These are phyloP conservation scores for Phytomonas sp. DNA, from an alignment of 208 protist species.

Conservation along the genomic window DNA sequence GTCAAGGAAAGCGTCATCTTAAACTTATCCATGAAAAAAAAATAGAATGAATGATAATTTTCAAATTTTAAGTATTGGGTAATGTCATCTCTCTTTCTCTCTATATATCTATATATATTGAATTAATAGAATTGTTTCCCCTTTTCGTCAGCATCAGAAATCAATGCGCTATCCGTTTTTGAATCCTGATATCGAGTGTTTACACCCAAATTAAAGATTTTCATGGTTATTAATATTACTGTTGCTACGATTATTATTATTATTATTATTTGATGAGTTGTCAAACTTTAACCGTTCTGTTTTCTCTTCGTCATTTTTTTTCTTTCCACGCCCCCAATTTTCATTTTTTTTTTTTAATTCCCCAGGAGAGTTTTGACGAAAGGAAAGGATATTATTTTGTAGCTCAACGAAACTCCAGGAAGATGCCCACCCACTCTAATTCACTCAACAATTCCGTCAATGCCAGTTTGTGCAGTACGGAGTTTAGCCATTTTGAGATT, in stretches of 20 bases:
- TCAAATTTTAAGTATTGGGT: neutral
- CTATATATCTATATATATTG: neutral
- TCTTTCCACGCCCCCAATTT: neutral
- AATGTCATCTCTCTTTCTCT: conserved; percentile 1
- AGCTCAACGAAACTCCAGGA: neutral
- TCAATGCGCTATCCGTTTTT: conserved; percentile 9
- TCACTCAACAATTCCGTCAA: conserved; percentile 6
- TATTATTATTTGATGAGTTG: neutral
- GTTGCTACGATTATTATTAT: neutral
- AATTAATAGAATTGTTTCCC: neutral
- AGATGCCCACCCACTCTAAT: neutral
- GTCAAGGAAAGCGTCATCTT: neutral
- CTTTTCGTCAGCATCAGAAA: conserved; percentile 3
- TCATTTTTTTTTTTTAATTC: neutral
- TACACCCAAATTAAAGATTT: neutral
- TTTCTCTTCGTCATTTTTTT: conserved; percentile 10
- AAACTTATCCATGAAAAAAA: neutral
- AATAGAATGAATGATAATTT: neutral
- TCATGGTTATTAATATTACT: neutral
- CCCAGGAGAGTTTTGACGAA: neutral
- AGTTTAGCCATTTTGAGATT: conserved; percentile 22
- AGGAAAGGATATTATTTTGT: neutral
- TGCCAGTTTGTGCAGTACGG: conserved; percentile 23
- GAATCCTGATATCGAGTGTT: neutral
- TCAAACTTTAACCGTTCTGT: neutral